Conservation (phyloP, 2,329 filamentous ascomycete species). For the Blumeria hordei region DNA sequence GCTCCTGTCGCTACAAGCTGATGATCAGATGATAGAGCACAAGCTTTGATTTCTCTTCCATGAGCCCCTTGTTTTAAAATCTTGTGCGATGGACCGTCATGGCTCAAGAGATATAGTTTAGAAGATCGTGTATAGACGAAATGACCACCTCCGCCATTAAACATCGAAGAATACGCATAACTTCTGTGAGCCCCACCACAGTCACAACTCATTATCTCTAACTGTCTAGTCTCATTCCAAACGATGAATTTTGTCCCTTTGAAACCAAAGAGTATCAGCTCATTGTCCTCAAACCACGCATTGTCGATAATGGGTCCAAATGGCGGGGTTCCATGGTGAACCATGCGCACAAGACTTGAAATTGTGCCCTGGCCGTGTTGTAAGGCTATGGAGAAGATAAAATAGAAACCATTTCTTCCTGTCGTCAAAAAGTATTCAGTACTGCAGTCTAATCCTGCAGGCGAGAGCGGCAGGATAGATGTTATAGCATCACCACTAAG, state of each 20-base stretch:
- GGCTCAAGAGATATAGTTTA: constrained; percentile 20
- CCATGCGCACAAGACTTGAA: constrained; percentile 14
- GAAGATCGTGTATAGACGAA: constrained; percentile 58
- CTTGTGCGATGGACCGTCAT: constrained; percentile 18
- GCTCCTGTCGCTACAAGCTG: constrained; percentile 39
- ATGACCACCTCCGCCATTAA: constrained; percentile 18
- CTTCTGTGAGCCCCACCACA: constrained; percentile 69
- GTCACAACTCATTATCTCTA: constrained; percentile 45
- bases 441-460: not conserved
- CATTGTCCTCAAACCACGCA: constrained; percentile 29
- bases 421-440: constrained; percentile 37
- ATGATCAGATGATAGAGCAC: constrained; percentile 21
- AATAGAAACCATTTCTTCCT: constrained; percentile 52
- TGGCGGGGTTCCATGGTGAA: constrained; percentile 45
- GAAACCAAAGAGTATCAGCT: constrained; percentile 61
- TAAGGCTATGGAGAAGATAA: constrained; percentile 24
- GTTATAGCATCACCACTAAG: constrained; percentile 39
- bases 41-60: constrained; percentile 60
- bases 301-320: constrained; percentile 59
- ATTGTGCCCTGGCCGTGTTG: not conserved
- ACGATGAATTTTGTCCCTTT: constrained; percentile 55
- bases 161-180: constrained; percentile 30
- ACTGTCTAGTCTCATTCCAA: constrained; percentile 50
- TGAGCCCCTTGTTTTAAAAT: constrained; percentile 47
- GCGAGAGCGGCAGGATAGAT: constrained; percentile 27